Evolutionary conservation across 139 green algal genomes (phyloP).

Genomic region (Asterochloris sp.): DNA sequence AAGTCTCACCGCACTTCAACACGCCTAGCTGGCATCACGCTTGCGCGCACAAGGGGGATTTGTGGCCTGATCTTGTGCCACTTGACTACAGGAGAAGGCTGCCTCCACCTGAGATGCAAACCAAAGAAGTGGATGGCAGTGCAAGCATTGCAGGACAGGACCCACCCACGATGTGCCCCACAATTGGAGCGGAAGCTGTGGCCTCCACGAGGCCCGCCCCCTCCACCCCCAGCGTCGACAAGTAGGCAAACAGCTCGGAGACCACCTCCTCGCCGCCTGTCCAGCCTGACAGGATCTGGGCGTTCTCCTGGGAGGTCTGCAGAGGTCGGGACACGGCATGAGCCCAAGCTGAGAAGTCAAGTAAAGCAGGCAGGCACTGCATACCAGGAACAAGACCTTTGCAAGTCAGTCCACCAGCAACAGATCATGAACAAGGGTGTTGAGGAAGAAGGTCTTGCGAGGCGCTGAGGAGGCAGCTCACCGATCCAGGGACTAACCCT

Average conservation of each 20-base stretch:
- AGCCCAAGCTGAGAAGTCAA: no score
- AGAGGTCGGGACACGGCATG: not conserved
- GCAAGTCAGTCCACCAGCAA: no score
- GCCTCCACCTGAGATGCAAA: not conserved
- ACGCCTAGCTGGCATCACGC: no score
- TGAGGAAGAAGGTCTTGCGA: no score
- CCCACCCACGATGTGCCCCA: constrained; percentile 24
- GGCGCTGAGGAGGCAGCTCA: no score
- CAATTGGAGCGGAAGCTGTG: constrained; percentile 11
- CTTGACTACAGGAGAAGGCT: not conserved
- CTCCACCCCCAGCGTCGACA: constrained; percentile 15
- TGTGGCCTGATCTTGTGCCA: not conserved
- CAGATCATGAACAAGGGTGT: no score
- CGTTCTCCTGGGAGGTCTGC: constrained; percentile 11
- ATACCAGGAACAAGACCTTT: no score
- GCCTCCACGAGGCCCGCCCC: constrained; percentile 21
- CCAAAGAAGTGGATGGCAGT: not conserved
- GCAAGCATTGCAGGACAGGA: not conserved
- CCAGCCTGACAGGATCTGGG: constrained; percentile 16
- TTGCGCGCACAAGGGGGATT: no score
- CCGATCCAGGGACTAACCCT: no score
- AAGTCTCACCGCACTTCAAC: no score
- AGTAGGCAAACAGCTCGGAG: constrained; percentile 1
- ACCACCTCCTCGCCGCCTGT: constrained; percentile 13
- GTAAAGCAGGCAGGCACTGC: no score